Conservation (phyloP, 768 basidiomycete genomes). For the Suillus placidus region DNA sequence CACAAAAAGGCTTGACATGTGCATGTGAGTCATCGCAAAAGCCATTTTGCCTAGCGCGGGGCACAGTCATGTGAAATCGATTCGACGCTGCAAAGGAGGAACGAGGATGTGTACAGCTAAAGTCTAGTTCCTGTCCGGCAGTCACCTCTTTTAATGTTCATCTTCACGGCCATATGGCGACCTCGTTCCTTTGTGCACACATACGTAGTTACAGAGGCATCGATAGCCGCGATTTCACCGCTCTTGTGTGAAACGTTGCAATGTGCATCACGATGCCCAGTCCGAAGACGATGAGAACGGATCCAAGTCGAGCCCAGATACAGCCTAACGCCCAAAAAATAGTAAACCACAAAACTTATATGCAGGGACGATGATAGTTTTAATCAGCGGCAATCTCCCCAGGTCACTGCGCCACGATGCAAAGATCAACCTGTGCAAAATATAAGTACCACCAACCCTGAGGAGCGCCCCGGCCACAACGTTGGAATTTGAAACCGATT, state of each 20-base stretch:
- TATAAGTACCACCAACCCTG: neutral
- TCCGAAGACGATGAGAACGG: neutral
- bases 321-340: neutral
- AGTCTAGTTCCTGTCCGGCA: too few relatives aligned
- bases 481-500: neutral
- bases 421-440: neutral
- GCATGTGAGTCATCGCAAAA: conserved; percentile 4
- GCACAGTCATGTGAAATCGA: neutral
- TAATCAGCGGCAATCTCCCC: neutral
- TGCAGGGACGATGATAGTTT: neutral
- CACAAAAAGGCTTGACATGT: neutral
- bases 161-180: neutral
- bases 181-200: neutral
- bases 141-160: neutral
- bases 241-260: conserved; percentile 1
- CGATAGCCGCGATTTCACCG: neutral
- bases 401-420: neutral
- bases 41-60: neutral
- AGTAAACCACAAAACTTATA: neutral
- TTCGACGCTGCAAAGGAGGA: neutral
- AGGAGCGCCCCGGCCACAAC: neutral
- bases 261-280: neutral
- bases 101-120: too few relatives aligned
- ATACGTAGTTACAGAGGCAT: neutral
- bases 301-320: neutral